Percentiles rank a stretch among this genome's conserved stretches.
phyloP scores from a whole-genome alignment of 176 grass and related monocot genomes.

The Alloteropsis semialata region DNA sequence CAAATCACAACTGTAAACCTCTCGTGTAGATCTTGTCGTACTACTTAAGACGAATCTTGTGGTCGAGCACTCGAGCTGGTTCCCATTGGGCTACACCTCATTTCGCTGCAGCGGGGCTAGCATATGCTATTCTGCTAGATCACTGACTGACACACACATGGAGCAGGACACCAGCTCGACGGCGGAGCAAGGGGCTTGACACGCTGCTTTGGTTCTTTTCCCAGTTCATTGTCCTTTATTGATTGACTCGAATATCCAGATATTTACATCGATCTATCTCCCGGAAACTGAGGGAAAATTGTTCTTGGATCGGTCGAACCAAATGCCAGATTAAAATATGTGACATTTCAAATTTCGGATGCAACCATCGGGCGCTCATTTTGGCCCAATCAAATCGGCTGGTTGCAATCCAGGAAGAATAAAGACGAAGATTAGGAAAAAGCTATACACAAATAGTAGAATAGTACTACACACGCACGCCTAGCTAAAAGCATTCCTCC shows the following conservation, averaged over 20 bases:
- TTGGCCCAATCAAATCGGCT: conserved; percentile 18
- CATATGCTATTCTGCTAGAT: background rate
- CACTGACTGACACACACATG: conserved; percentile 23
- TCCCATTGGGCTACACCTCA: conserved; percentile 9
- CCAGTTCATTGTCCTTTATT: conserved; percentile 1
- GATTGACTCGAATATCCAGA: background rate
- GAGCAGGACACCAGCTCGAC: conserved; percentile 11
- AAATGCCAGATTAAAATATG: conserved; percentile 54
- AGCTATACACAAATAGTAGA: conserved; percentile 36
- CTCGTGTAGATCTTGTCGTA: conserved; percentile 30
- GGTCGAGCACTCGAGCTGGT: conserved; percentile 21
- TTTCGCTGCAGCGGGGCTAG: background rate
- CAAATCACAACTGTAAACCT: conserved; percentile 6
- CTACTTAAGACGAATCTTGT: conserved; percentile 28
- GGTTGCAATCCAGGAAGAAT: conserved; percentile 2
- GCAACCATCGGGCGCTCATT: conserved; percentile 27
- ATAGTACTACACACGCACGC: background rate
- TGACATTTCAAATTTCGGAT: conserved; percentile 44
- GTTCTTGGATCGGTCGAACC: conserved; percentile 2
- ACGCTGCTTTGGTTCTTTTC: background rate
- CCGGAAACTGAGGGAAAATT: conserved; percentile 1
- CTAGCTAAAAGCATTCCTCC: conserved; percentile 53
- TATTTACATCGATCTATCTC: conserved; percentile 32
- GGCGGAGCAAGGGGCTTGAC: conserved; percentile 34
- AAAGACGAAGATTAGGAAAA: background rate